Percentiles rank a stretch among this genome's conserved stretches.
These are phyloP conservation scores for Lomentospora prolificans DNA, from an alignment of 2,329 filamentous ascomycete genomes.

Conservation along the genomic window DNA sequence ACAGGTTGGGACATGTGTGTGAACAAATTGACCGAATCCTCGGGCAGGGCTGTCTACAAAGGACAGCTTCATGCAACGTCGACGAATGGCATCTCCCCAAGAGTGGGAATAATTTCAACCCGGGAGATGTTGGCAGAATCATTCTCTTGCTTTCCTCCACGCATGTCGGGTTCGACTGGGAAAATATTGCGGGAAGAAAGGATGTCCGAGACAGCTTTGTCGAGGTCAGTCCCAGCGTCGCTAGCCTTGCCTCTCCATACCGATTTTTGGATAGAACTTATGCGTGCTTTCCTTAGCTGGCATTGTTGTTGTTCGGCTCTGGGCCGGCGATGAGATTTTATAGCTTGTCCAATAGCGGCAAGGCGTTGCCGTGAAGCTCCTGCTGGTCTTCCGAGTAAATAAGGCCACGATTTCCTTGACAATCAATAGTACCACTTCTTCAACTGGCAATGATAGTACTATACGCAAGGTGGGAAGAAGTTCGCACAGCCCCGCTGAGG, in stretches of 20 bases:
- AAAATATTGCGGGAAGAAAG: not conserved
- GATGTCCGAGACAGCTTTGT: not conserved
- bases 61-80: constrained; percentile 35
- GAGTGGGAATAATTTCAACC: constrained; percentile 55
- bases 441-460: too few species aligned
- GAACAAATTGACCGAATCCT: constrained; percentile 28
- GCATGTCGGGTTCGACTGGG: not conserved
- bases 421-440: not conserved
- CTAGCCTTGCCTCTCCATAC: not conserved
- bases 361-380: not conserved
- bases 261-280: not conserved
- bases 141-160: constrained; percentile 67
- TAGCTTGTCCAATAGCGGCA: not conserved
- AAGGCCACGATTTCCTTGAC: not conserved
- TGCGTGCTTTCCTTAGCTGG: not conserved
- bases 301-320: not conserved
- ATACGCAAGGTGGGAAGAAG: not conserved
- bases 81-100: constrained; percentile 49
- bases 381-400: not conserved
- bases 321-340: not conserved
- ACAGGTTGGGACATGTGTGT: constrained; percentile 30
- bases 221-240: not conserved
- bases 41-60: constrained; percentile 32
- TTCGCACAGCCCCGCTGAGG: not conserved
- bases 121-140: constrained; percentile 52